Base-by-base conservation (phyloP, 352 stramenopile species). In the Pythium coloratum region DNA sequence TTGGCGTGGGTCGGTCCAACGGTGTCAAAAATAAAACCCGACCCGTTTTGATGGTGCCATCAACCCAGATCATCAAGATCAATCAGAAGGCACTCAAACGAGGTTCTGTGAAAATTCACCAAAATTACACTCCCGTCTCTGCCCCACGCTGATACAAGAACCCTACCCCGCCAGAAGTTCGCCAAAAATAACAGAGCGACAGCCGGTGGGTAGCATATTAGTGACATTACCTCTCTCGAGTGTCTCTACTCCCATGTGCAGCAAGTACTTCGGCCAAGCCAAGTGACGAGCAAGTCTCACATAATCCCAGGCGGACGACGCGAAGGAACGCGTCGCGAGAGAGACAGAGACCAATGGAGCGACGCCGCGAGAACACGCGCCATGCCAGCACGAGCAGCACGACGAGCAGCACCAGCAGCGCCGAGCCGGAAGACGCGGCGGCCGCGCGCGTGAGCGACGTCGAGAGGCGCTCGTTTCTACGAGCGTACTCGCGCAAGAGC, bases 401-500 rank as follows among this genome's bases (percentile, higher is more conserved):
- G 56, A 74, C 20, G 62, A 78, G 59, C 55, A 64, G 38, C 65
- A 66, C 7, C 18, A 70, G 63, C 55, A 55, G 55, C 33, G 40
- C n/a, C 6, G 28, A 14, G 18, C 10, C 10, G 6, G 32, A 50
- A 3, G 62, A 59, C 44, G 34, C 51, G 32, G 34, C 24, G 59
- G 50, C 57, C 8, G 59, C 46, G 67, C 62, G 62, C 28, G 53
- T 69, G 59, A 71, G 59, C 61, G 69, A 71, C 26, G 62, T 62
- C 26, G 65, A 72, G 56, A 50, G 66, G 4, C 70, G 70, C 20
- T 69, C 64, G 34, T 76, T 76, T 47, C 38, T 73, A 14, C 70
- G 66, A 57, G 64, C 66, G 56, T 70, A 69, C 54, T 73, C 59
- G 38, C 70, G 74, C 59, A 82, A 82, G 62, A 74, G 66, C 59